Evolutionary conservation across 2,329 filamentous ascomycete species (phyloP).

Genomic region (Dothideomycetes sp.): DNA sequence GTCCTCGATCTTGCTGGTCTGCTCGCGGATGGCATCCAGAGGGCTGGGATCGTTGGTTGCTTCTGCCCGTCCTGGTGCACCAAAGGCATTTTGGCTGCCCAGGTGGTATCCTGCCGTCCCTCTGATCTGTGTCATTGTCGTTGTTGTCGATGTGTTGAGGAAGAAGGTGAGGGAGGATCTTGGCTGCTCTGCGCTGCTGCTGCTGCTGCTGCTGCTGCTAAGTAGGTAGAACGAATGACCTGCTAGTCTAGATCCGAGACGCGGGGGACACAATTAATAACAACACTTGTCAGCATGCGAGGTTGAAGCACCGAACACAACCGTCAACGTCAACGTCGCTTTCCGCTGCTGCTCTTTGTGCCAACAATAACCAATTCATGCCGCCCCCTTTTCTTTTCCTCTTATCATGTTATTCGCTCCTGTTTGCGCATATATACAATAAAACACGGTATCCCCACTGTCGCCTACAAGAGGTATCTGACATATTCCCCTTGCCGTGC

Average conservation of each 20-base stretch:
- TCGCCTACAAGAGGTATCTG: too few species aligned
- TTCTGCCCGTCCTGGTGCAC: conserved; percentile 49
- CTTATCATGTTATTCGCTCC: too few species aligned
- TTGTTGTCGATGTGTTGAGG: conserved; percentile 5
- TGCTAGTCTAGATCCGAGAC: too few species aligned
- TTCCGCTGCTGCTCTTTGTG: conserved; percentile 2
- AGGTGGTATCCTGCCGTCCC: conserved; percentile 73
- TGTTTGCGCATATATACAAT: too few species aligned
- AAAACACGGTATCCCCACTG: too few species aligned
- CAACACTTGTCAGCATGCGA: conserved; percentile 11
- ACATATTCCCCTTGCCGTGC: too few species aligned
- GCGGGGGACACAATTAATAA: conserved; percentile 12
- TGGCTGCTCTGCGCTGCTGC: too few species aligned
- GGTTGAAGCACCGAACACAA: too few species aligned
- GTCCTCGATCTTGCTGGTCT: conserved; percentile 98
- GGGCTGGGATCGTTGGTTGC: conserved; percentile 61
- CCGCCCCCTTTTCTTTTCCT: too few species aligned
- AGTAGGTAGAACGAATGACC: too few species aligned
- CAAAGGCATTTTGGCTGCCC: conserved; percentile 53
- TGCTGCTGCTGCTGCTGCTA: too few species aligned
- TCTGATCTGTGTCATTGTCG: conserved; percentile 48
- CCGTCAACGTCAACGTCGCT: background rate
- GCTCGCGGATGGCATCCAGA: conserved; percentile 80
- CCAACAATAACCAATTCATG: conserved; percentile 5
- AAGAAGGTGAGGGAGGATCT: background rate